Conservation (phyloP, 2,329 filamentous ascomycete genomes). For the Microsporum ferrugineum region DNA sequence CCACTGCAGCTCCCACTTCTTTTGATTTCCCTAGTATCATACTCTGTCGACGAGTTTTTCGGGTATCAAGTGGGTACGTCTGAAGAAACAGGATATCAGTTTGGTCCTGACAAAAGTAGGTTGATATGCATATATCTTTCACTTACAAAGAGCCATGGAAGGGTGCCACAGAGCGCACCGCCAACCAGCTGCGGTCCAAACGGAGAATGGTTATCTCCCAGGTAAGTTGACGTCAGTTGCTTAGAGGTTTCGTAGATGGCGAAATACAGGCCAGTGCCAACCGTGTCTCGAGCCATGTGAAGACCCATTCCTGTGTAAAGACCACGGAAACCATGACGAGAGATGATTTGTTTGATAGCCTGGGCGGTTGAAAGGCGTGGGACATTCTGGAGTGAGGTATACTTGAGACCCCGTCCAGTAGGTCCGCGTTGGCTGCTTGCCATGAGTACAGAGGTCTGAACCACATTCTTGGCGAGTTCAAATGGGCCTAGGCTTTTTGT, state of each 20-base stretch:
- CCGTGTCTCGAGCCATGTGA: conserved; percentile 35
- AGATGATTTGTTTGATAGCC: conserved; percentile 34
- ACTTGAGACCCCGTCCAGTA: conserved; percentile 24
- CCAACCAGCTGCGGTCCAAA: conserved; percentile 36
- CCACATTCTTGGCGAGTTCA: conserved; percentile 39
- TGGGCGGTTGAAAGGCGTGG: conserved; percentile 33
- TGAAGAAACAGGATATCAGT: conserved; percentile 14
- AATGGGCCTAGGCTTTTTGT: conserved; percentile 29
- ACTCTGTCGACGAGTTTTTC: conserved; percentile 40
- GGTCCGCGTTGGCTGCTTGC: conserved; percentile 27
- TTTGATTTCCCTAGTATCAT: conserved; percentile 34
- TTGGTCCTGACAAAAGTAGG: neutral
- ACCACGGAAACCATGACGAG: conserved; percentile 33
- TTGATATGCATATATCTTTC: neutral
- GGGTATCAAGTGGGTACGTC: conserved; percentile 40
- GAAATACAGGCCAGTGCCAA: conserved; percentile 38
- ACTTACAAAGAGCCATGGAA: conserved; percentile 38
- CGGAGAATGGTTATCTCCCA: conserved; percentile 33
- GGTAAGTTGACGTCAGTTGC: conserved; percentile 34
- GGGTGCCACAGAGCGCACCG: conserved; percentile 37
- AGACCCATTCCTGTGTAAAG: conserved; percentile 38
- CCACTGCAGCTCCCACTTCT: conserved; percentile 33
- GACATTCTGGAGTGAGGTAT: conserved; percentile 26
- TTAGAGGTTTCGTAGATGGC: conserved; percentile 39
- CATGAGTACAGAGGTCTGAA: conserved; percentile 39